A percentile compares a stretch with the other conserved stretches of the same genome.
Conservation (phyloP, 495 filamentous ascomycete species). For the Aspergillus affinis region DNA sequence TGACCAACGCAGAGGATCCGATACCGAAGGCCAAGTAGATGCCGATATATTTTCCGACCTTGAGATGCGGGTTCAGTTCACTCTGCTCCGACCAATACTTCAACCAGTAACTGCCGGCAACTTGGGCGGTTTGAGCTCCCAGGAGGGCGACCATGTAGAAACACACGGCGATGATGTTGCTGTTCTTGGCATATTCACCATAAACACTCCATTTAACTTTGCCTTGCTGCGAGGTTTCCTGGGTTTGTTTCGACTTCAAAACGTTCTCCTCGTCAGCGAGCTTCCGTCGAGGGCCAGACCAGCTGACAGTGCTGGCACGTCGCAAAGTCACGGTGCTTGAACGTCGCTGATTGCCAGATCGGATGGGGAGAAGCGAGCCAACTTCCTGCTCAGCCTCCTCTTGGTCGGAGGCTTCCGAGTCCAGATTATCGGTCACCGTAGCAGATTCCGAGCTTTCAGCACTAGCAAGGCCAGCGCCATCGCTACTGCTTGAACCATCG, state of each 20-base stretch:
- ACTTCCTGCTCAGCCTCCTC: constrained; percentile 72
- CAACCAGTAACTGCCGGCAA: constrained; percentile 86
- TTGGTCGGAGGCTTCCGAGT: constrained; percentile 54
- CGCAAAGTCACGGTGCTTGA: constrained; percentile 75
- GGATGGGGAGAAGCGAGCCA: constrained; percentile 70
- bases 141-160: constrained; percentile 79
- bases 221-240: constrained; percentile 87
- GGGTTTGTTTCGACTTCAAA: constrained; percentile 76
- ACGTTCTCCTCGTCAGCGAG: constrained; percentile 77
- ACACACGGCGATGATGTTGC: constrained; percentile 78
- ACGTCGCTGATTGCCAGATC: constrained; percentile 54
- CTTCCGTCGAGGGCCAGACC: constrained; percentile 81
- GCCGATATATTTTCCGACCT: constrained; percentile 87
- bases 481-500: constrained; percentile 51
- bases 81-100: constrained; percentile 89
- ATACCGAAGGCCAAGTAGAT: constrained; percentile 93
- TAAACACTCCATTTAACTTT: constrained; percentile 97
- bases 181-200: constrained; percentile 86
- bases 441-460: constrained; percentile 52
- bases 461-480: constrained; percentile 48
- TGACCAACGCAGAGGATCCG: constrained; percentile 81
- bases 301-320: constrained; percentile 88
- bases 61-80: constrained; percentile 59
- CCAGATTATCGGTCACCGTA: constrained; percentile 51
- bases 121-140: constrained; percentile 75